Conservation (phyloP, 2,329 filamentous ascomycete species). For the Arthrobotrys megalospora region DNA sequence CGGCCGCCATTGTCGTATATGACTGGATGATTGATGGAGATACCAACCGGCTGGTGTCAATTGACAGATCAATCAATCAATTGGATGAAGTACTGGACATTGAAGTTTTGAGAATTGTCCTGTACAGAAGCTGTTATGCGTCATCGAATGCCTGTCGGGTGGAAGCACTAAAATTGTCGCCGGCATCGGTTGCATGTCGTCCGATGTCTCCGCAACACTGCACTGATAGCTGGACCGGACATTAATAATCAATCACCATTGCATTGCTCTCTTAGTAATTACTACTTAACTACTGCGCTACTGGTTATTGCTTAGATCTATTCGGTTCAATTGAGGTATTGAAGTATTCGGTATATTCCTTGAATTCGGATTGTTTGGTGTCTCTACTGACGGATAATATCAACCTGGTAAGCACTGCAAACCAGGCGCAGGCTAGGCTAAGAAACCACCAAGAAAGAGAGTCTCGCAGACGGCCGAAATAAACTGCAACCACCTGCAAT, state of each 20-base stretch:
- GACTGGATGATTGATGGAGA: slow-evolving; percentile 11
- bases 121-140: slow-evolving; percentile 18
- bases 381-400: no score
- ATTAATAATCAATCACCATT: neutral
- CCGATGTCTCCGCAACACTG: slow-evolving; percentile 43
- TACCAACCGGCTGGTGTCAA: neutral
- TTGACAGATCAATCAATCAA: slow-evolving; percentile 3
- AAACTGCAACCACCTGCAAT: neutral
- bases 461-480: slow-evolving; percentile 21
- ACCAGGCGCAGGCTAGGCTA: neutral
- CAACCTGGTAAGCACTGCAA: neutral
- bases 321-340: neutral
- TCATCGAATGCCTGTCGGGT: slow-evolving; percentile 41
- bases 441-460: neutral
- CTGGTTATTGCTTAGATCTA: no score
- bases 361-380: no score
- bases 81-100: neutral
- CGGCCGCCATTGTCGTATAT: slow-evolving; percentile 24
- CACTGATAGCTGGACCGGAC: neutral
- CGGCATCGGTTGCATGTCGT: slow-evolving; percentile 58
- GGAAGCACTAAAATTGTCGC: slow-evolving; percentile 53
- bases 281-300: no score
- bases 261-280: neutral
- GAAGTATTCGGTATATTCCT: neutral
- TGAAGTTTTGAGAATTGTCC: neutral